These are phyloP conservation scores for Mortierella hygrophila DNA, from an alignment of 192 early-diverging fungal genomes.

Conservation along the genomic window DNA sequence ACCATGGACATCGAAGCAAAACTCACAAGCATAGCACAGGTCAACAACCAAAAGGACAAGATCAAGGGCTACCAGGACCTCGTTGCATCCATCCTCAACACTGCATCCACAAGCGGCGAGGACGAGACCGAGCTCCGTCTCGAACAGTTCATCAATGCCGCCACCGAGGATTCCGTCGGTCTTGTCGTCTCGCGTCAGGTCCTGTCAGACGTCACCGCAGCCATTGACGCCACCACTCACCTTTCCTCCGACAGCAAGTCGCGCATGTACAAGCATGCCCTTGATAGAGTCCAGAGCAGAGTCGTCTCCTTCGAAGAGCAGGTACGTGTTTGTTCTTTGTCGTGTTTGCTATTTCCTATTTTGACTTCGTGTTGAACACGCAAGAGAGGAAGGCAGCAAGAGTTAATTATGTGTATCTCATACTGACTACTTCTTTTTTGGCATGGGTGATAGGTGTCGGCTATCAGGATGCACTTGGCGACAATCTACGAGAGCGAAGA, in stretches of 20 bases:
- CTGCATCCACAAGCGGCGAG: constrained; percentile 5
- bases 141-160: constrained; percentile 66
- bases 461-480: constrained; percentile 82
- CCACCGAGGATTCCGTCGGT: constrained; percentile 75
- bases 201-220: constrained; percentile 75
- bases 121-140: constrained; percentile 16
- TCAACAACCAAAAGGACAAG: constrained; percentile 56
- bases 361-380: background rate
- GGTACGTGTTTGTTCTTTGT: constrained; percentile 54
- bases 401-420: background rate
- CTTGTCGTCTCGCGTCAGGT: constrained; percentile 83
- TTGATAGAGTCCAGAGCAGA: constrained; percentile 79
- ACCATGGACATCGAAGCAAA: constrained; percentile 35
- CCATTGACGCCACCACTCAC: constrained; percentile 66
- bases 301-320: constrained; percentile 87
- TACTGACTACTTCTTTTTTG: background rate
- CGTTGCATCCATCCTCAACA: constrained; percentile 31
- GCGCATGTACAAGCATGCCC: constrained; percentile 72
- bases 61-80: constrained; percentile 57
- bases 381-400: background rate
- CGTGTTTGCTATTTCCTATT: background rate
- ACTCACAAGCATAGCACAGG: constrained; percentile 32
- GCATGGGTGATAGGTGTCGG: constrained; percentile 66
- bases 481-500: constrained; percentile 78
- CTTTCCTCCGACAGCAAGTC: constrained; percentile 59